Evolutionary conservation across 108 stramenopile species (phyloP).

Genomic region (Cyclotella atomus): DNA sequence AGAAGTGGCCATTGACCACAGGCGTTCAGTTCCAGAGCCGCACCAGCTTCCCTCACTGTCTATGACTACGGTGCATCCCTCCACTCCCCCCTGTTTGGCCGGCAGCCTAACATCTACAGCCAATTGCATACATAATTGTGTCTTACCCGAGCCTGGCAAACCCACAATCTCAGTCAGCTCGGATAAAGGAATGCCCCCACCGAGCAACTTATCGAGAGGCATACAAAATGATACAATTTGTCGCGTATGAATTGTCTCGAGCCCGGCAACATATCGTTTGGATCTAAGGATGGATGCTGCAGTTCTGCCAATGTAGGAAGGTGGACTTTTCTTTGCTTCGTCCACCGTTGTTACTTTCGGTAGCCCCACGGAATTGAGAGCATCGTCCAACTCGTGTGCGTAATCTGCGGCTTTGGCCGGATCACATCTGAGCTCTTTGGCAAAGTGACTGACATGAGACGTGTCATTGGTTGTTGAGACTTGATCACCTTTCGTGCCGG

Average conservation of each 20-base stretch:
- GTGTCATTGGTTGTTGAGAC: not conserved
- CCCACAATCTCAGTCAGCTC: constrained; percentile 93
- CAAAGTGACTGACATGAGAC: constrained; percentile 4
- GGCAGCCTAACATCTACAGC: constrained; percentile 89
- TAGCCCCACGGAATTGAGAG: constrained; percentile 29
- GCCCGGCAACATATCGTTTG: not conserved
- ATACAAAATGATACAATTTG: constrained; percentile 82
- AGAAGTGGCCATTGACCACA: constrained; percentile 79
- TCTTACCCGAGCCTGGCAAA: constrained; percentile 94
- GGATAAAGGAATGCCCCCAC: constrained; percentile 84
- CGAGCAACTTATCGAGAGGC: constrained; percentile 77
- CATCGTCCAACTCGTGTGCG: constrained; percentile 36
- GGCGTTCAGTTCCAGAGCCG: constrained; percentile 66
- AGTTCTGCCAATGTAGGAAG: constrained; percentile 9
- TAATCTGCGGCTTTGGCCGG: constrained; percentile 38
- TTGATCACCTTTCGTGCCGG: not conserved
- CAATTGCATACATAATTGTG: constrained; percentile 94
- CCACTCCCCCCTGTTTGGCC: constrained; percentile 81
- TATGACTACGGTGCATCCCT: constrained; percentile 83
- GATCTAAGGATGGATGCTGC: constrained; percentile 38
- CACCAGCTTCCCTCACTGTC: constrained; percentile 95
- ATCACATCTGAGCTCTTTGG: constrained; percentile 39
- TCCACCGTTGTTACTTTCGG: constrained; percentile 2
- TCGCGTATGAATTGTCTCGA: constrained; percentile 13
- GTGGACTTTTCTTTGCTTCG: not conserved